Evolutionary conservation across 441 rosid species (phyloP), one percentile per base, ranked within the genome.

Genomic region (Arabidopsis hybrid): DNA sequence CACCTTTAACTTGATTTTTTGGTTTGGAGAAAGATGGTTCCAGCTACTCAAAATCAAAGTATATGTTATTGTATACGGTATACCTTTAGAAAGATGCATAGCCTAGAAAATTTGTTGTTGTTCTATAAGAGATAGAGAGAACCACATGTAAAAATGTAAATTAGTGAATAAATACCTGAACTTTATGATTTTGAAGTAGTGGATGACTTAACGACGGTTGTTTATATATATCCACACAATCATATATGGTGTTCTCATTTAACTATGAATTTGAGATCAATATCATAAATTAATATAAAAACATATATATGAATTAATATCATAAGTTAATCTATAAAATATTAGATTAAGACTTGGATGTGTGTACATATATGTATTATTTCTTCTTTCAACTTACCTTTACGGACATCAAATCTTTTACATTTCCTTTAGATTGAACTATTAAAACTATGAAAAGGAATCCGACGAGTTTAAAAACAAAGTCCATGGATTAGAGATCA

Each of bases 161-260:
- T 17, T 52, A 10, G 11, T 12, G 12, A 45, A 8, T 6, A 50
- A 35, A 12, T 69, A 57, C 55, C 55, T 69, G 63, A 12, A 56
- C 43, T 57, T 45, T 42, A 1, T 69, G 65, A 12, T 45, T 69
- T 43, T 12, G 16, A 8, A 69, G 73, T 34, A 57, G 13, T 34
- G 73, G 65, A 17, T 69, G 73, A 9, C 2, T 17, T 8, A 69
- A 8, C 4, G 65, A 69, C 16, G 73, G 65, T 57, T 69, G 65
- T 12, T 57, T 69, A 26, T 57, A 32, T 0, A 69, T 57, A 32
- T 69, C 65, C 56, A 69, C 13, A 18, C 73, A 69, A 16, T 57
- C 56, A 1, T 69, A 45, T 32, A 57, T 32, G 17, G 42, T 34
- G 8, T 69, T 69, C 39, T 57, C 56, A 16, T 58, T 69, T 43